Evolutionary conservation across 805 yeast species (phyloP).

Genomic region (Teunomyces funiuensis): DNA sequence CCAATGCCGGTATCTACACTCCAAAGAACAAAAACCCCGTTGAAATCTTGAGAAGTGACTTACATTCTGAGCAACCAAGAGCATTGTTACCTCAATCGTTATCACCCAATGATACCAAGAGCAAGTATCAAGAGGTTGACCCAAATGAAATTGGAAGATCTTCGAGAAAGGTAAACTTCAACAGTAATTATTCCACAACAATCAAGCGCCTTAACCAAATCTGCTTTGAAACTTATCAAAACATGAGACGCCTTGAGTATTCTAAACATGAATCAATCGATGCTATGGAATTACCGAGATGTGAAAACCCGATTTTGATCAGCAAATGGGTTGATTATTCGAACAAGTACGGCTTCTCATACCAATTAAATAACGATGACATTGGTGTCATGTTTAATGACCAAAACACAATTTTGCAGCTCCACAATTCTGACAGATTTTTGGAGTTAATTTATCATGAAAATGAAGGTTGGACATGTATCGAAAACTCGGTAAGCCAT

Average conservation of each 20-base stretch:
- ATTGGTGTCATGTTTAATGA: slow-evolving; percentile 90
- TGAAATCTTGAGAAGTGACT: slow-evolving; percentile 65
- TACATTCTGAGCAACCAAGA: slow-evolving; percentile 65
- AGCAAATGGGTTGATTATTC: slow-evolving; percentile 99
- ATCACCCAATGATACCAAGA: slow-evolving; percentile 89
- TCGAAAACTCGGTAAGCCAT: slow-evolving; percentile 41
- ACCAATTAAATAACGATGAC: slow-evolving; percentile 84
- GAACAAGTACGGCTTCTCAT: slow-evolving; percentile 92
- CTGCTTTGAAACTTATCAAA: slow-evolving; percentile 36
- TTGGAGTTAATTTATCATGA: slow-evolving; percentile 56
- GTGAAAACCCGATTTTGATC: slow-evolving; percentile 66
- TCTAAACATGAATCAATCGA: slow-evolving; percentile 34
- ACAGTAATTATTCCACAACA: slow-evolving; percentile 37
- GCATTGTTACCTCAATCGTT: slow-evolving; percentile 81
- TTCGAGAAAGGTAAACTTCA: slow-evolving; percentile 39
- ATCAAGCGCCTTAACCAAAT: slow-evolving; percentile 37
- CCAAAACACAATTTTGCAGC: slow-evolving; percentile 75
- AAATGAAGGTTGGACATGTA: slow-evolving; percentile 47
- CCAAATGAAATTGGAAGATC: slow-evolving; percentile 33
- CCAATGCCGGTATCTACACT: slow-evolving; percentile 59
- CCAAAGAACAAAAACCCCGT: slow-evolving; percentile 60
- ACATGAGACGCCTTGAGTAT: slow-evolving; percentile 44
- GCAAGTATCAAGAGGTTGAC: slow-evolving; percentile 76
- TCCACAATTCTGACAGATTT: slow-evolving; percentile 61
- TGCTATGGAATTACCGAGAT: slow-evolving; percentile 38